Conservation (phyloP, 225 moss, liverwort and hornwort genomes). For the Bryoerythrophyllum caledonicum region DNA sequence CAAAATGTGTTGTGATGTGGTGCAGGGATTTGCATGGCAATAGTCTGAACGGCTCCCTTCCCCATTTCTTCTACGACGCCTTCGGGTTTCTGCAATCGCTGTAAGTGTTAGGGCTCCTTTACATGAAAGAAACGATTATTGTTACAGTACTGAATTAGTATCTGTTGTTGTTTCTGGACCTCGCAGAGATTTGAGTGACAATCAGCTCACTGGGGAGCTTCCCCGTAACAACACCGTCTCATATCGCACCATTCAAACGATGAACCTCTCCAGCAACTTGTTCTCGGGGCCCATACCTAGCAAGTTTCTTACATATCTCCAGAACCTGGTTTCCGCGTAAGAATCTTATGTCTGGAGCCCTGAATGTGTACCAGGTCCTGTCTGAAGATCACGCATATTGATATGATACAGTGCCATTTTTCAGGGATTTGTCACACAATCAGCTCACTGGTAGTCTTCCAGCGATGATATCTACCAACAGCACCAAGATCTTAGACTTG, state of each 20-base stretch:
- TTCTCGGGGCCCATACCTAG: conserved; percentile 24
- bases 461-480: conserved; percentile 24
- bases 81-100: conserved; percentile 51
- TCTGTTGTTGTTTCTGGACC: background rate
- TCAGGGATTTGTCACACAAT: conserved; percentile 54
- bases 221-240: conserved; percentile 36
- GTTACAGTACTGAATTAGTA: background rate
- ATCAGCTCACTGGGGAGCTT: conserved; percentile 33
- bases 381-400: background rate
- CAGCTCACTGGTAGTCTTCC: conserved; percentile 35
- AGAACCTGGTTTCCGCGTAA: conserved; percentile 52
- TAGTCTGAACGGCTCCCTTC: conserved; percentile 37
- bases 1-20: conserved; percentile 7
- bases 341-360: background rate
- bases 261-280: conserved; percentile 45
- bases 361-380: background rate
- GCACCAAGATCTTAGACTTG: conserved; percentile 38
- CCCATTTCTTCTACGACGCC: conserved; percentile 39
- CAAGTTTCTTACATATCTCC: conserved; percentile 29
- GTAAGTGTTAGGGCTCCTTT: conserved; percentile 21
- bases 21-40: conserved; percentile 50
- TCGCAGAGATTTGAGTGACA: conserved; percentile 53
- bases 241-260: conserved; percentile 45
- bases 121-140: background rate
- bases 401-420: background rate